Conservation (phyloP, 371 early-diverging fungal species). For the Mortierella sp. region DNA sequence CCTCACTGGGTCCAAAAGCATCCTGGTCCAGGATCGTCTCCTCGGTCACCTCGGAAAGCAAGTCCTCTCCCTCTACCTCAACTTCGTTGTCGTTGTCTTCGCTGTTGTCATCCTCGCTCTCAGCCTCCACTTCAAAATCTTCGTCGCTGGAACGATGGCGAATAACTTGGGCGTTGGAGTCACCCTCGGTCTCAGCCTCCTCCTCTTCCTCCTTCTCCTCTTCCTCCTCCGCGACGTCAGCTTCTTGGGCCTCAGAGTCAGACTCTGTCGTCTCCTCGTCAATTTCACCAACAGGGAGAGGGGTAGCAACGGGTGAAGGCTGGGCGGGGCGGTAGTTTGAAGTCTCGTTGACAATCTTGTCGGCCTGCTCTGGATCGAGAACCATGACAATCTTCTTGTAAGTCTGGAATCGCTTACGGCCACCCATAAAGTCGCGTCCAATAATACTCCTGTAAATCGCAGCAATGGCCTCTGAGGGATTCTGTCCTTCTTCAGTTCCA, state of each 20-base stretch:
- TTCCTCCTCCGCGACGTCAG: not conserved
- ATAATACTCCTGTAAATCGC: conserved; percentile 54
- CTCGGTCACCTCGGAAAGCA: not conserved
- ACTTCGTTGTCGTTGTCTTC: conserved; percentile 15
- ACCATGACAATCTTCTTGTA: conserved; percentile 58
- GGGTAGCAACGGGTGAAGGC: conserved; percentile 28
- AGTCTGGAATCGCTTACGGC: conserved; percentile 54
- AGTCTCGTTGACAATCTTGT: conserved; percentile 51
- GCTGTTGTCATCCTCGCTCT: conserved; percentile 10
- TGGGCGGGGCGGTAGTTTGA: conserved; percentile 45
- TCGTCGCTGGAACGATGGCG: not conserved
- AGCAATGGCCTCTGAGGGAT: conserved; percentile 50
- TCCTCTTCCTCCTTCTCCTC: not conserved
- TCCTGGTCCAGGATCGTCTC: not conserved
- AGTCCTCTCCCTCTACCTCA: not conserved
- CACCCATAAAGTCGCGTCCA: conserved; percentile 56
- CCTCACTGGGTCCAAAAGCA: conserved; percentile 4
- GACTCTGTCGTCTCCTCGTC: conserved; percentile 4
- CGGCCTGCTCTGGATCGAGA: conserved; percentile 51
- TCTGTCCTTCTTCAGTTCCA: conserved; percentile 47
- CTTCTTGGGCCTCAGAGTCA: conserved; percentile 8
- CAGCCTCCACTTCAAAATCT: not conserved
- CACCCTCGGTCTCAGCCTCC: not conserved
- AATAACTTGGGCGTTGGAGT: not conserved
- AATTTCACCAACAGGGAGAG: conserved; percentile 20